phyloP scores from a whole-genome alignment of 2,329 filamentous ascomycete species.

The Calonectria pteridis region DNA sequence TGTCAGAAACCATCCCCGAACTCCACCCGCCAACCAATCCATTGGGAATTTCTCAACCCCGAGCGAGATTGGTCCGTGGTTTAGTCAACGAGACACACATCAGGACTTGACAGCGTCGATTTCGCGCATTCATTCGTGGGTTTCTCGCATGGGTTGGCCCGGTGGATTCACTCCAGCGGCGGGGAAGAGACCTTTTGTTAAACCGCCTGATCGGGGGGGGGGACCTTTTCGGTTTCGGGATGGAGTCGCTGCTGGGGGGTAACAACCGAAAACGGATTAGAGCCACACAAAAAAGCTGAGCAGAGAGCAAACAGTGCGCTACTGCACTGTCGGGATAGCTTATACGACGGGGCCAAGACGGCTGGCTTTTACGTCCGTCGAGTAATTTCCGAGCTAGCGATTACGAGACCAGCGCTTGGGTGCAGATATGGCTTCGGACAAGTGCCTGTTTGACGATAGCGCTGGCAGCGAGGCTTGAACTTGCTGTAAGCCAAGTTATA shows the following conservation, averaged over 20 bases:
- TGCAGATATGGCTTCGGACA: neutral
- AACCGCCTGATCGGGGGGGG: neutral
- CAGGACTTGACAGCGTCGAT: neutral
- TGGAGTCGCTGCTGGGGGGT: neutral
- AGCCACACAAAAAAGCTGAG: neutral
- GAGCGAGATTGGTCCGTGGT: neutral
- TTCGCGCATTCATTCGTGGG: neutral
- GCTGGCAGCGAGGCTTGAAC: neutral
- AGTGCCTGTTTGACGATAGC: neutral
- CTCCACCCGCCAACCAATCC: neutral
- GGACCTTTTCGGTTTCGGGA: neutral
- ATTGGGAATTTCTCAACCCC: neutral
- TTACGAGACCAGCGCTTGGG: neutral
- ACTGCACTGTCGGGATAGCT: neutral
- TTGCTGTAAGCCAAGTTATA: neutral
- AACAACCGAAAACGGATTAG: neutral
- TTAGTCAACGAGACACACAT: neutral
- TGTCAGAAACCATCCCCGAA: neutral
- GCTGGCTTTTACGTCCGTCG: neutral
- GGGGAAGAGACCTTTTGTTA: neutral
- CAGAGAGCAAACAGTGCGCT: neutral
- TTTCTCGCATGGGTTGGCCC: neutral
- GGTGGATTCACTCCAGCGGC: neutral
- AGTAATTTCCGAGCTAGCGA: neutral
- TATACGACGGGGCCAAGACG: neutral